Evolutionary conservation across 768 basidiomycete genomes (phyloP), one percentile per base, ranked within the genome.

Genomic region (Lactifluus hygrophoroides): DNA sequence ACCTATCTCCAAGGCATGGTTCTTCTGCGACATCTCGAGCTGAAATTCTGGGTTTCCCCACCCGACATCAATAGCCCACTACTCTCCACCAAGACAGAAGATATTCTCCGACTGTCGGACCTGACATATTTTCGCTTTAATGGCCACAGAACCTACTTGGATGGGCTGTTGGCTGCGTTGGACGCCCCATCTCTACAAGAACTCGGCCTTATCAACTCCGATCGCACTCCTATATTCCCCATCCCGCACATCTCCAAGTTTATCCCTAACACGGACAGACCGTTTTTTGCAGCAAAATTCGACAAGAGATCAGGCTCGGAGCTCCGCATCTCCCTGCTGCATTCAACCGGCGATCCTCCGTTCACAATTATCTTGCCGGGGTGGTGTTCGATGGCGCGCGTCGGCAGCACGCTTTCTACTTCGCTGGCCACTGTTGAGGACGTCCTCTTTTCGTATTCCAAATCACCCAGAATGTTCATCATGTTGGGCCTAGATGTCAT

Each of bases 221-320:
- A 25, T 23, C 5, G 1, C 35, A 17, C 5, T 0, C 19, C 27
- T 30, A 10, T 2, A 1, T 3, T 14, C 21, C 11, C 45, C 10
- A 5, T 42, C 38, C 35, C 30, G 1, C 37, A 34, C 28, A 17
- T 58, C 30, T 2, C 27, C 11, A 25, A 34, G 44, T 42, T 58
- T 19, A 38, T 47, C 8, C 2, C 17, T 25, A 45, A 25, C 3
- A 5, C 46, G 14, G 34, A 46, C 4, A 21, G 6, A n/a, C 27
- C 17, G 1, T 37, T 13, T n/a, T 5, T 9, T 16, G 5, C 19
- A 1, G 25, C n/a, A 6, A 25, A 27, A 7, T 9, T 51, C 8
- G n/a, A n/a, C n/a, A 7, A 17, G 3, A 17, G 5, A 8, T 5
- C 14, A 7, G 2, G 0, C 1, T 0, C 0, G 14, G 19, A 0